Conservation (phyloP, 106 monocot genomes). For the Dendrobium nobile region DNA sequence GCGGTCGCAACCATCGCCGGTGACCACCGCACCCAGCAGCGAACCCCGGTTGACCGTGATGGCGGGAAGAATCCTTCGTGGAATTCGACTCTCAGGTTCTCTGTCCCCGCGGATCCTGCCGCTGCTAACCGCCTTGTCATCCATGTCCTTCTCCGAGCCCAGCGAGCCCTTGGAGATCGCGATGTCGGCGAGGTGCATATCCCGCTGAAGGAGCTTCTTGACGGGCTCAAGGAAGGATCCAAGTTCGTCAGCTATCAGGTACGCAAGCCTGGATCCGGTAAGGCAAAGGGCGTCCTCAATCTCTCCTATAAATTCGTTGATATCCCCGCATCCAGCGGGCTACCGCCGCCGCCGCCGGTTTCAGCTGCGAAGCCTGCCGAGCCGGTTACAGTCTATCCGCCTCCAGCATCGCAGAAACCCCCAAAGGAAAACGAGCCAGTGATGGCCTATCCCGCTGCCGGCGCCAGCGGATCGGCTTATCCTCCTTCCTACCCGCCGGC, state of each 20-base stretch:
- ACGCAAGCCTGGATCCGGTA: slow-evolving; percentile 36
- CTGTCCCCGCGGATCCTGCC: slow-evolving; percentile 24
- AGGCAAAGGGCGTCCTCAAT: slow-evolving; percentile 61
- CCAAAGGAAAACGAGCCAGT: slow-evolving; percentile 18
- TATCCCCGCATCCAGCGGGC: background rate
- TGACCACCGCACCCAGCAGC: slow-evolving; percentile 42
- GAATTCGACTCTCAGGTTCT: slow-evolving; percentile 57
- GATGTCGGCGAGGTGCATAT: slow-evolving; percentile 82
- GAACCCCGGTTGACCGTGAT: slow-evolving; percentile 39
- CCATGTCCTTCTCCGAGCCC: slow-evolving; percentile 43
- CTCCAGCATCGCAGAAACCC: background rate
- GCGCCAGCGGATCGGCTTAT: slow-evolving; percentile 18
- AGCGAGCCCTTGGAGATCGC: slow-evolving; percentile 63
- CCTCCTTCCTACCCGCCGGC: slow-evolving; percentile 10
- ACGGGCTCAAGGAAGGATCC: slow-evolving; percentile 8
- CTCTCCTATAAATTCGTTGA: slow-evolving; percentile 75
- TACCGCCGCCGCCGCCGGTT: background rate
- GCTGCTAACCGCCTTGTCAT: slow-evolving; percentile 19
- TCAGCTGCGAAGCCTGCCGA: background rate
- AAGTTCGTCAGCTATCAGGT: slow-evolving; percentile 42
- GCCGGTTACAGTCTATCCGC: slow-evolving; percentile 10
- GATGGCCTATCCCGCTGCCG: slow-evolving; percentile 36
- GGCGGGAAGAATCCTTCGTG: slow-evolving; percentile 64
- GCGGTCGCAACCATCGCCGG: slow-evolving; percentile 51
- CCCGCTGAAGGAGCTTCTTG: slow-evolving; percentile 56